These are phyloP conservation scores for Helicocarpus griseus DNA, from an alignment of 2,329 filamentous ascomycete species.

Conservation along the genomic window DNA sequence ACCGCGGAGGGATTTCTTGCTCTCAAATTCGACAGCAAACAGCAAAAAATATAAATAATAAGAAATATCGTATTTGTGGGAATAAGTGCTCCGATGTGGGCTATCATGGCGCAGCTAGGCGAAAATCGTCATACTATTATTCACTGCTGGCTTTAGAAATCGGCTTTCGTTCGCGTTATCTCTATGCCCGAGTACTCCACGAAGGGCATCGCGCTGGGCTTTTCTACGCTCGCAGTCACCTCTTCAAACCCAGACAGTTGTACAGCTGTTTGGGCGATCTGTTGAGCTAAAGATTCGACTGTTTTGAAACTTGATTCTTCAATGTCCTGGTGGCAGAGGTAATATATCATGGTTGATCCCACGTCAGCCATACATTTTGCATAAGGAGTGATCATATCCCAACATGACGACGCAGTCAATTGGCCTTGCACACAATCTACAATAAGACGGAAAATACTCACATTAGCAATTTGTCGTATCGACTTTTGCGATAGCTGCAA, in stretches of 20 bases:
- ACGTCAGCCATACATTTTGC: slow-evolving; percentile 6
- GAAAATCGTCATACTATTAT: slow-evolving; percentile 1
- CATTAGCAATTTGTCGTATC: slow-evolving; percentile 31
- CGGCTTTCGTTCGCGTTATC: slow-evolving; percentile 34
- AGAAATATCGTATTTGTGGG: not conserved
- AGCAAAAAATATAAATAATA: not conserved
- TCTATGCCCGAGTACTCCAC: slow-evolving; percentile 41
- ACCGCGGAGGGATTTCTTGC: not conserved
- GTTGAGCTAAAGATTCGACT: slow-evolving; percentile 42
- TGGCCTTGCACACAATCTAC: slow-evolving; percentile 1
- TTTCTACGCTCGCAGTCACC: slow-evolving; percentile 40
- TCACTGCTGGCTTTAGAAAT: slow-evolving; percentile 26
- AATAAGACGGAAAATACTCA: slow-evolving; percentile 14
- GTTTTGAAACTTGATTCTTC: slow-evolving; percentile 41
- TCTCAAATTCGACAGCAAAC: slow-evolving; percentile 3
- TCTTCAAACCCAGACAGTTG: slow-evolving; percentile 36
- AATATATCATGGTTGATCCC: not conserved
- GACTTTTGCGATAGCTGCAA: slow-evolving; percentile 31
- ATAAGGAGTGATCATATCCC: not conserved
- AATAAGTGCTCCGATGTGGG: not conserved
- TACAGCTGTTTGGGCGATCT: slow-evolving; percentile 37
- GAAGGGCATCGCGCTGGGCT: slow-evolving; percentile 42
- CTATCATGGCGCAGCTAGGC: too few species aligned
- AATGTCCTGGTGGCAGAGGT: slow-evolving; percentile 25
- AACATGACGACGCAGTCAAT: too few species aligned